phyloP scores from a whole-genome alignment of 208 protist species.

The Trypanosoma grayi region DNA sequence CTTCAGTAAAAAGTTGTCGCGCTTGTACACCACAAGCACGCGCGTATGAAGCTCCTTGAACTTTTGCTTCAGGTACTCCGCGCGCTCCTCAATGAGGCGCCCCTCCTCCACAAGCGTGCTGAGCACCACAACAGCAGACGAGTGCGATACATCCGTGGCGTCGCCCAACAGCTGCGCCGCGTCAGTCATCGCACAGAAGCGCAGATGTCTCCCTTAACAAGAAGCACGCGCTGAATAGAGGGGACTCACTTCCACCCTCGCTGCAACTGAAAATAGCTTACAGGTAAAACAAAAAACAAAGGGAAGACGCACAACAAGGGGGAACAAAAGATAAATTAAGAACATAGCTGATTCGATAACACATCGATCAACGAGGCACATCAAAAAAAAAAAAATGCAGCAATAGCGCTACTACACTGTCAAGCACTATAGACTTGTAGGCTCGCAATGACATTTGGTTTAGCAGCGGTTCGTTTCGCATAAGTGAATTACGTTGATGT shows the following conservation, averaged over 20 bases:
- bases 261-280: conserved; percentile 1
- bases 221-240: neutral
- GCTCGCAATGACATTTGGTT: neutral
- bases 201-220: conserved; percentile 1
- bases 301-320: conserved; percentile 8
- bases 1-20: conserved; percentile 87
- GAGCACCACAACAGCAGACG: conserved; percentile 74
- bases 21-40: conserved; percentile 87
- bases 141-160: conserved; percentile 85
- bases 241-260: neutral
- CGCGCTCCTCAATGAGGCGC: conserved; percentile 79
- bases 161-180: conserved; percentile 36
- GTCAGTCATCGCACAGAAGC: conserved; percentile 19
- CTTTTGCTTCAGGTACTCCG: conserved; percentile 79
- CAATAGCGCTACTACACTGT: too few relatives aligned
- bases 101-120: conserved; percentile 88
- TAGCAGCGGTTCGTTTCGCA: conserved; percentile 1
- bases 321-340: conserved; percentile 1
- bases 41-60: conserved; percentile 87
- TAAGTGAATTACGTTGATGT: too few relatives aligned
- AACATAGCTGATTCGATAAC: neutral
- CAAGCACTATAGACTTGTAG: too few relatives aligned
- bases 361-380: too few relatives aligned
- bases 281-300: neutral
- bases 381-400: too few relatives aligned